These are phyloP conservation scores for Holtermanniella nyarrowii DNA, from an alignment of 768 basidiomycete species.

Conservation along the genomic window DNA sequence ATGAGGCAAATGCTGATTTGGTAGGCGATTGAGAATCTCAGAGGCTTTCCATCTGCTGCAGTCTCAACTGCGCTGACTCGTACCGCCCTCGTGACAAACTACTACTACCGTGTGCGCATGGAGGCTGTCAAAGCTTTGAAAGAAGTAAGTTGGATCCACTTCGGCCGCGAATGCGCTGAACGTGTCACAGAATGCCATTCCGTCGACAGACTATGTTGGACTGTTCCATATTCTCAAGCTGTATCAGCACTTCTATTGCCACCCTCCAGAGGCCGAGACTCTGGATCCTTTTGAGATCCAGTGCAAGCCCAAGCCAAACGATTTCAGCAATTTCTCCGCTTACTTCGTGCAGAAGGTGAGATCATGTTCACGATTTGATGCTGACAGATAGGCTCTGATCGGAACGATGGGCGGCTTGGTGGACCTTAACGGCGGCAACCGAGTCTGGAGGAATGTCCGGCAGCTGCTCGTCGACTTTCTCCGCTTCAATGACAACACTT, in stretches of 20 bases:
- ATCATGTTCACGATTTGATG: constrained; percentile 6
- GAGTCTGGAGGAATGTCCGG: constrained; percentile 72
- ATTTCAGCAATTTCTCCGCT: constrained; percentile 80
- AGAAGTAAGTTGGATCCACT: constrained; percentile 46
- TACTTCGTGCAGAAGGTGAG: constrained; percentile 90
- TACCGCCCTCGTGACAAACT: constrained; percentile 86
- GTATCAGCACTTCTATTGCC: constrained; percentile 70
- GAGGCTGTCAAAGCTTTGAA: constrained; percentile 82
- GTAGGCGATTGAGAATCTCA: constrained; percentile 81
- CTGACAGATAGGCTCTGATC: constrained; percentile 45
- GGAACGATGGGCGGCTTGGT: constrained; percentile 73
- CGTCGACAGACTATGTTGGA: constrained; percentile 73
- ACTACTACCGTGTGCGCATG: constrained; percentile 90
- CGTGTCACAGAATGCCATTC: constrained; percentile 69
- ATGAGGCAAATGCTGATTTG: constrained; percentile 7
- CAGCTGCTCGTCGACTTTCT: constrained; percentile 84
- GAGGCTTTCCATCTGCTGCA: constrained; percentile 39
- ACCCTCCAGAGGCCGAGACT: constrained; percentile 58
- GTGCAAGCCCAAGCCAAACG: constrained; percentile 89
- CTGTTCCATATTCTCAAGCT: constrained; percentile 93
- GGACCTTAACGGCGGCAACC: constrained; percentile 76
- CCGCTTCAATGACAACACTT: constrained; percentile 90
- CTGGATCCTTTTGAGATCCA: constrained; percentile 68
- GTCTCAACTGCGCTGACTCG: constrained; percentile 68
- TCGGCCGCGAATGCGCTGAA: background rate